Base-by-base conservation (phyloP, 2,329 filamentous ascomycete species). In the Stagonosporopsis tanaceti region DNA sequence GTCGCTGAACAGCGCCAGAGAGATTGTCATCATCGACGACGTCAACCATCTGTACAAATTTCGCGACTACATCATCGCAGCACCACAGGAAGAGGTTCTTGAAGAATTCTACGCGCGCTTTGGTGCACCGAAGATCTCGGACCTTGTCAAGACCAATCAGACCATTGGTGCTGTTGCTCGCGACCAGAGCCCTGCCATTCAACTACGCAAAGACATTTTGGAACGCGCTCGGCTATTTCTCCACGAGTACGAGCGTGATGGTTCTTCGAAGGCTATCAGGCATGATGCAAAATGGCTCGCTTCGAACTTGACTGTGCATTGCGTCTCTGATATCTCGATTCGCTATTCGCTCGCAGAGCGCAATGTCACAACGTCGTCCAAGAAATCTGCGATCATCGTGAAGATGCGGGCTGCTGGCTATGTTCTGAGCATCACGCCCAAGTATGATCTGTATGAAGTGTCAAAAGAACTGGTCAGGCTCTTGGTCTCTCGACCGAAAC, bases 251-350 rank as follows among this genome's bases (percentile, higher is more conserved):
- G 85, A 88, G 34, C 82, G 85, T 4, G 91, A 96, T 58, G 69
- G 66, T n/a, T 75, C 72, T 1, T 71, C 70, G 1, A 76, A 76
- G 34, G 82, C 84, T n/a, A 88, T 99, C 70, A 90, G 89, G 64
- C 92, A 95, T 69, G 93, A 98, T 73, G 85, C 87, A 6, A 91
- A 90, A 66, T 99, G 95, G 95, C 81, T 99, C 11, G 92, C 96
- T 68, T 91, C 92, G 71, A 90, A 96, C 64, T 79, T 99, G 14
- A 82, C 80, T 0, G 91, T 99, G 2, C 84, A 90, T 63, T 85
- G 89, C 52, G 93, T 97, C 9, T 87, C 88, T 24, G 89, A 89
- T 0, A 89, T 99, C 50, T 87, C 89, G 5, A 84, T 97, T 37
- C 87, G 89, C 24, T 87, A 91, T 59, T 89, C 88, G n/a, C 83